phyloP scores from a whole-genome alignment of 1,139 yeast genomes.

The Yamadazyma buinensis region DNA sequence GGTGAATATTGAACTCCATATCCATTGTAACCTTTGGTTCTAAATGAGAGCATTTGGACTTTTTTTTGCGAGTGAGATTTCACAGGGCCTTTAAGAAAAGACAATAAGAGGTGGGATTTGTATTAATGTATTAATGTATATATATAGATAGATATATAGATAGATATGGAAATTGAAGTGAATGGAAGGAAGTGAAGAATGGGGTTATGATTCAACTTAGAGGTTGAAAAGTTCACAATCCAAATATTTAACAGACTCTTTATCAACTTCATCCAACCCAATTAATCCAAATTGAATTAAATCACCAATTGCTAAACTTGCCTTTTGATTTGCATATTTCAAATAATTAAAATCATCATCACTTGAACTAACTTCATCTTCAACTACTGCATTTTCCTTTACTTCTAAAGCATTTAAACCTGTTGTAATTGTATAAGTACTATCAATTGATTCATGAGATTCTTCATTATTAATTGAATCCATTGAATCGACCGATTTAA shows the following conservation, averaged over 20 bases:
- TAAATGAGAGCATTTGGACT: conserved; percentile 62
- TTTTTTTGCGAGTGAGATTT: too few species aligned
- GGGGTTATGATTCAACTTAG: not conserved
- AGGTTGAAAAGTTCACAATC: conserved; percentile 28
- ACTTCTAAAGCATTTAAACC: conserved; percentile 27
- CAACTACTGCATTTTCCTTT: conserved; percentile 22
- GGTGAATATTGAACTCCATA: conserved; percentile 90
- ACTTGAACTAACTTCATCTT: conserved; percentile 34
- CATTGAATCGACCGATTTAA: conserved; percentile 13
- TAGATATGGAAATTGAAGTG: not conserved
- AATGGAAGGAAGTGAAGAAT: too few species aligned
- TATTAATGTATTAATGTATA: too few species aligned
- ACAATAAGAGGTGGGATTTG: too few species aligned
- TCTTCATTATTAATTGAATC: conserved; percentile 13
- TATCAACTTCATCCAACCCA: conserved; percentile 25
- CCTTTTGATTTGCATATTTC: conserved; percentile 71
- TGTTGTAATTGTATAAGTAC: conserved; percentile 39
- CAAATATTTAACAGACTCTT: conserved; percentile 34
- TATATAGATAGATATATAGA: too few species aligned
- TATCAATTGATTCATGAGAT: conserved; percentile 30
- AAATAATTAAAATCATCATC: conserved; percentile 81
- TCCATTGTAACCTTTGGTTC: conserved; percentile 83
- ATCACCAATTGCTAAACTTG: conserved; percentile 73
- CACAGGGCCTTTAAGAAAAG: too few species aligned
- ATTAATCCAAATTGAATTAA: conserved; percentile 59